These are phyloP conservation scores for Hypoxylon sp. DNA, from an alignment of 2,329 filamentous ascomycete genomes.

Conservation along the genomic window DNA sequence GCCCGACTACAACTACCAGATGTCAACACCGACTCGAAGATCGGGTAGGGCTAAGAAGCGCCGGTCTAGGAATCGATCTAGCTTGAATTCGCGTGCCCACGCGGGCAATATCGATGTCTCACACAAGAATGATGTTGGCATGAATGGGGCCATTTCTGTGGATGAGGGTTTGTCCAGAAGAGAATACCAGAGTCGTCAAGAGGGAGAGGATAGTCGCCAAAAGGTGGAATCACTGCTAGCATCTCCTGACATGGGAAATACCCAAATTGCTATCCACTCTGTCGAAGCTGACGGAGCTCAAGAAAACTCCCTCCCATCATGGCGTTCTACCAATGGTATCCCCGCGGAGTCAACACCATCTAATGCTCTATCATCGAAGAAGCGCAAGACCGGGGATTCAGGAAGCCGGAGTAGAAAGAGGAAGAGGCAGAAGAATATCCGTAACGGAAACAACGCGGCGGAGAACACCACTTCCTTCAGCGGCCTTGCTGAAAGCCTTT, in stretches of 20 bases:
- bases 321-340: background rate
- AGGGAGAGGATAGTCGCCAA: constrained; percentile 35
- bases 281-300: constrained; percentile 3
- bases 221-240: constrained; percentile 30
- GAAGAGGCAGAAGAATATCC: constrained; percentile 42
- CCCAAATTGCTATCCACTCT: constrained; percentile 5
- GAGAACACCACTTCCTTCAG: constrained; percentile 40
- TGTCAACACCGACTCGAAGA: constrained; percentile 8
- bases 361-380: constrained; percentile 27
- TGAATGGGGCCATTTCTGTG: constrained; percentile 8
- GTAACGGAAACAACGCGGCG: background rate
- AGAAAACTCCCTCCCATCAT: background rate
- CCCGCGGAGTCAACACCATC: constrained; percentile 7
- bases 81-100: constrained; percentile 6
- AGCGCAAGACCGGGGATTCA: constrained; percentile 40
- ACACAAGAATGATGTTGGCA: background rate
- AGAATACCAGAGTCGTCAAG: constrained; percentile 26
- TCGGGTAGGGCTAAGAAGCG: constrained; percentile 47
- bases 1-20: constrained; percentile 21
- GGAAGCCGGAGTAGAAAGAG: constrained; percentile 28
- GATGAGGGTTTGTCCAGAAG: background rate
- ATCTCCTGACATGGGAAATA: constrained; percentile 37
- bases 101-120: constrained; percentile 8
- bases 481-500: constrained; percentile 48
- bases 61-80: constrained; percentile 56